phyloP scores from a whole-genome alignment of 441 rosid genomes.

The Theobroma grandiflorum region DNA sequence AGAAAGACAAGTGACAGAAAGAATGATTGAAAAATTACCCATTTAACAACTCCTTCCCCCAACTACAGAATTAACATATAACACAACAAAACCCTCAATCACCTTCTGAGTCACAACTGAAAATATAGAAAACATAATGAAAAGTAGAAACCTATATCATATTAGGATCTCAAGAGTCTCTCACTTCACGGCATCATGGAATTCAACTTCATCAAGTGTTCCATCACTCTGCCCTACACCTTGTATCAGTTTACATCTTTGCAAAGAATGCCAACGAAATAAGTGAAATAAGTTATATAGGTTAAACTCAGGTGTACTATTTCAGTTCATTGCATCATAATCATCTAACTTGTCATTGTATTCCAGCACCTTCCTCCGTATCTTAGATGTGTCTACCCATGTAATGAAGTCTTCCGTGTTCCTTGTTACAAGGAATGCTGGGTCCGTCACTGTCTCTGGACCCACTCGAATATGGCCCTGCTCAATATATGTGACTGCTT shows the following conservation, averaged over 20 bases:
- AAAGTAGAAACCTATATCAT: not conserved
- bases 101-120: not conserved
- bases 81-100: not conserved
- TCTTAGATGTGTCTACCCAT: conserved; percentile 97
- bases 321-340: conserved; percentile 70
- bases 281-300: not conserved
- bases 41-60: conserved; percentile 38
- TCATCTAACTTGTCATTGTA: conserved; percentile 91
- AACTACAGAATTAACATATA: not conserved
- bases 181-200: not conserved
- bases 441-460: conserved; percentile 86
- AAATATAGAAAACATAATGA: not conserved
- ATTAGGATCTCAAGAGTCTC: not conserved
- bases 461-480: conserved; percentile 98
- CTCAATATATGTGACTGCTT: conserved; percentile 90
- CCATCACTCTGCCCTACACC: not conserved
- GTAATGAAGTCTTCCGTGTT: conserved; percentile 96
- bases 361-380: conserved; percentile 80
- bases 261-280: not conserved
- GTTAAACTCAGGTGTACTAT: not conserved
- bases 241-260: not conserved
- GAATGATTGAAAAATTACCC: conserved; percentile 54
- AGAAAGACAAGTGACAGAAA: not conserved
- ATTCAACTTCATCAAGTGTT: not conserved
- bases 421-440: conserved; percentile 87